These are phyloP conservation scores for Zelopaecilomyces penicillatus DNA, from an alignment of 2,329 filamentous ascomycete species.

Conservation along the genomic window DNA sequence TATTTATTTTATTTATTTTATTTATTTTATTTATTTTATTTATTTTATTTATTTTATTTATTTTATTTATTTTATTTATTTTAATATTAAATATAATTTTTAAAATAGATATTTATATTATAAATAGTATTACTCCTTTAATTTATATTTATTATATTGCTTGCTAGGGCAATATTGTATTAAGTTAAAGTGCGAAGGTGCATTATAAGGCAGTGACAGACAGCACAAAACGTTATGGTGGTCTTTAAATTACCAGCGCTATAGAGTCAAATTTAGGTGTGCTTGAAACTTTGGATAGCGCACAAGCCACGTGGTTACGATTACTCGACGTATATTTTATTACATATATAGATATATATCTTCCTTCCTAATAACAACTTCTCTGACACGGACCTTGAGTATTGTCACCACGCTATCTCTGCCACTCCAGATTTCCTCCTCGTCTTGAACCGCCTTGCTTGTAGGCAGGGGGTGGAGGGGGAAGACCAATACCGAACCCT, in stretches of 20 bases:
- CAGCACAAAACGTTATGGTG: too few relatives aligned
- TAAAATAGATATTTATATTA: not conserved
- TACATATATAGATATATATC: not conserved
- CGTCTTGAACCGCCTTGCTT: not conserved
- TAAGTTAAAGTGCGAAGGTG: too few relatives aligned
- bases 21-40: not conserved
- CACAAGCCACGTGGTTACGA: too few relatives aligned
- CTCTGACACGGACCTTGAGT: not conserved
- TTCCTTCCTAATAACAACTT: not conserved
- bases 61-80: not conserved
- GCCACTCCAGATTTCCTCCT: not conserved
- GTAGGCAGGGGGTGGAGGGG: slow-evolving; percentile 21
- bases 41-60: not conserved
- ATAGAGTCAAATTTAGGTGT: too few relatives aligned
- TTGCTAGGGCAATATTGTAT: not conserved
- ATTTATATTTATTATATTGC: not conserved
- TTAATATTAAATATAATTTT: not conserved
- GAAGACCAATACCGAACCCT: slow-evolving; percentile 26
- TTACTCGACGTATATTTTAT: not conserved
- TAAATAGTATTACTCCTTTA: not conserved
- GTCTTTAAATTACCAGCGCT: too few relatives aligned
- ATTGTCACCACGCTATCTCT: not conserved
- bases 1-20: not conserved
- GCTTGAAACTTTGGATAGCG: too few relatives aligned
- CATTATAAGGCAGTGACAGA: too few relatives aligned